These are phyloP conservation scores for Mercurialis annua DNA, from an alignment of 345 rosid genomes.

Conservation along the genomic window DNA sequence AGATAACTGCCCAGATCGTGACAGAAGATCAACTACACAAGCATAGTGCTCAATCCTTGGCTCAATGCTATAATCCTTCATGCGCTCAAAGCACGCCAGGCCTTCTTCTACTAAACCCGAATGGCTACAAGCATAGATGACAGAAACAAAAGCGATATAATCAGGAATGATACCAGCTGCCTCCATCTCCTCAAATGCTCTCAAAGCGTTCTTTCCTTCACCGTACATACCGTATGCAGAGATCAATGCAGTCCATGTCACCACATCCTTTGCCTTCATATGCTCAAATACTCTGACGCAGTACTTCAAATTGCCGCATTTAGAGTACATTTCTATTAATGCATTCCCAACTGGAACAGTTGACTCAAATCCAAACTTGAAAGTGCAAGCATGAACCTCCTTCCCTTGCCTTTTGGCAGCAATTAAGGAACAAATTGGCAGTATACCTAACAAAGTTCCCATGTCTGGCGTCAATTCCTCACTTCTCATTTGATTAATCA, in stretches of 20 bases:
- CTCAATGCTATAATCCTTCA: constrained; percentile 44
- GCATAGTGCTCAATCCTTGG: constrained; percentile 52
- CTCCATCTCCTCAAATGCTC: constrained; percentile 50
- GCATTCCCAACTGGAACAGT: constrained; percentile 51
- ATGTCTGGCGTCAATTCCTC: constrained; percentile 41
- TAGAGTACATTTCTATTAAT: constrained; percentile 67
- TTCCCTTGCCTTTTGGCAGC: constrained; percentile 59
- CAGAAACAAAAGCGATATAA: constrained; percentile 48
- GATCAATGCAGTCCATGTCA: constrained; percentile 65
- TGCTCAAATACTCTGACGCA: constrained; percentile 39
- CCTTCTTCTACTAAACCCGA: constrained; percentile 79
- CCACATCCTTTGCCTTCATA: constrained; percentile 61
- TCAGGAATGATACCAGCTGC: constrained; percentile 48
- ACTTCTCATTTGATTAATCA: constrained; percentile 42
- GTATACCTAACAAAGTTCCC: constrained; percentile 45
- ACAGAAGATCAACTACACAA: constrained; percentile 51
- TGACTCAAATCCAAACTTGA: constrained; percentile 50
- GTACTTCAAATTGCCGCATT: constrained; percentile 49
- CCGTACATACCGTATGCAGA: constrained; percentile 69
- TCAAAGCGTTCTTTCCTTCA: constrained; percentile 50
- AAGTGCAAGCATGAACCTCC: constrained; percentile 54
- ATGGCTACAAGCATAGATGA: constrained; percentile 69
- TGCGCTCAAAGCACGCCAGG: constrained; percentile 42
- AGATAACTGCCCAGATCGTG: constrained; percentile 40
- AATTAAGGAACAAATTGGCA: constrained; percentile 54